Evolutionary conservation across 2,329 filamentous ascomycete species (phyloP).

Genomic region (Fonsecaea monophora): DNA sequence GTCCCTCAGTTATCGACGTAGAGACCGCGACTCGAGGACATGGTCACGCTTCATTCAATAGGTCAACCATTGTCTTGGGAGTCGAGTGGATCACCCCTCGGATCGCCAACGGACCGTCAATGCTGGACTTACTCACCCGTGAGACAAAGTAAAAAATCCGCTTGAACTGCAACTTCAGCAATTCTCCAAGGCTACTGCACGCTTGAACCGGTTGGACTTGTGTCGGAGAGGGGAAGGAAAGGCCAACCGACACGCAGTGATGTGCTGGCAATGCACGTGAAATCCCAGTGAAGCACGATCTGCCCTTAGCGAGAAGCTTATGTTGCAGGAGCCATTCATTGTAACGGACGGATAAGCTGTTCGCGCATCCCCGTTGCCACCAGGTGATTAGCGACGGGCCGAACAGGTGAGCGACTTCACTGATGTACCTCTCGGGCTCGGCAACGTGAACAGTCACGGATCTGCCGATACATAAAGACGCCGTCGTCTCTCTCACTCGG

Average conservation of each 20-base stretch:
- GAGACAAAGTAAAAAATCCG: neutral
- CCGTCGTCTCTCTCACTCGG: neutral
- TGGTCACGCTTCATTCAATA: neutral
- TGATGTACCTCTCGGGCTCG: neutral
- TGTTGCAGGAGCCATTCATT: neutral
- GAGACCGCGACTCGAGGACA: neutral
- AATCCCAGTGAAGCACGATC: neutral
- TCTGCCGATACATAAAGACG: neutral
- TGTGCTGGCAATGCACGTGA: constrained; percentile 23
- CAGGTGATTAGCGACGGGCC: neutral
- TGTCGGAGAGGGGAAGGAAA: neutral
- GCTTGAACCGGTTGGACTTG: neutral
- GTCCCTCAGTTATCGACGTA: neutral
- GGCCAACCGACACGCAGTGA: neutral
- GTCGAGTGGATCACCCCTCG: neutral
- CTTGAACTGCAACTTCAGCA: constrained; percentile 3
- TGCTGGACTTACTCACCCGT: neutral
- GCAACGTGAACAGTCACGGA: neutral
- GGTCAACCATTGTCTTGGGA: neutral
- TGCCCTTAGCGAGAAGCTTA: constrained; percentile 1
- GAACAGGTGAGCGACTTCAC: neutral
- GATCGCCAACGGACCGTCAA: neutral
- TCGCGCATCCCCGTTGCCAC: neutral
- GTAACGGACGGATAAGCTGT: neutral
- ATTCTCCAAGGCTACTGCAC: constrained; percentile 18